Evolutionary conservation across 441 rosid species (phyloP), one percentile per base, ranked within the genome.

Genomic region (Hypseocharis bilobata): DNA sequence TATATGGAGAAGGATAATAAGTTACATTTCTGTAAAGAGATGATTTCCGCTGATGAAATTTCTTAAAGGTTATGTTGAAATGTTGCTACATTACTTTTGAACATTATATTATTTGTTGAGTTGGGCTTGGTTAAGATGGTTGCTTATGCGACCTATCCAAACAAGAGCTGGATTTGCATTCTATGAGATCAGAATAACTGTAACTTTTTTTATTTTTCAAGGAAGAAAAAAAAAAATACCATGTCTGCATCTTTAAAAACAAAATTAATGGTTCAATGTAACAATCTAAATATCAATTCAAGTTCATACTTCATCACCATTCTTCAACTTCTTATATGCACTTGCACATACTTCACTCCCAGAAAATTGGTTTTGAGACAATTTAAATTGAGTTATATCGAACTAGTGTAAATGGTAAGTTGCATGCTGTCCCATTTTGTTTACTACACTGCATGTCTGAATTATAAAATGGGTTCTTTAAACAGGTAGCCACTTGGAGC

Each of bases 401-500:
- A 3, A 20, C 58, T 52, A 16, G 10, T 20, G 27, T 52, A 52
- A 19, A 16, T 20, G 23, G 28, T 20, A 5, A 4, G 38, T 10
- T 32, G 22, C 22, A n/a, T 51, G 26, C 26, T 51, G 22, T 25
- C 26, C 4, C 38, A 28, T 28, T 27, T 29, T 28, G 40, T 29
- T 58, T 58, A 58, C 17, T 28, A 2, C 27, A 22, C 38, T 58
- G 38, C 40, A 14, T 45, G 52, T 19, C 19, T 2, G 6, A 2
- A 19, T 36, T 47, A 47, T 63, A 16, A 36, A n/a, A 6, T 56
- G 60, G 65, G 71, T 65, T 64, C 42, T 72, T 49, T 74, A 47
- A 20, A 66, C 76, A 92, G 98, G 89, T 92, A 6, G 88, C 90
- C 22, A 85, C 86, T 34, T 93, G 97, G 98, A 90, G 84, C 60